Base-by-base conservation (phyloP, 2,329 filamentous ascomycete genomes). In the Tolypocladium pustulatum region DNA sequence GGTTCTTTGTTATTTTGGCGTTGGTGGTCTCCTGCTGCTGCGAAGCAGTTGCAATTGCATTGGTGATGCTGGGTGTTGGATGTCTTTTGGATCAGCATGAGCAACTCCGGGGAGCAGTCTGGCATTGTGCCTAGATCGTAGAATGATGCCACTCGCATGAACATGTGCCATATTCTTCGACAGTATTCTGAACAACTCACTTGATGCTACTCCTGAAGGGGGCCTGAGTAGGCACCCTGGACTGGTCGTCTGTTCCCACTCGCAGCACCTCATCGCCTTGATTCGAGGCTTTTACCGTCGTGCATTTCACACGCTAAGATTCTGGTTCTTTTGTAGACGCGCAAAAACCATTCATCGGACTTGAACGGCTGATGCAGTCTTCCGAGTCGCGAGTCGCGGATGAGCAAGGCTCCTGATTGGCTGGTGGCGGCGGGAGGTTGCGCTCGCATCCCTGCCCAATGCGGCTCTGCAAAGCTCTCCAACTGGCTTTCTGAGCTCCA, bases 1-100 rank as follows among this genome's bases (percentile, higher is more conserved):
- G 20, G 20, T 22, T 32, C n/a, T 51, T 34, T 34, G n/a, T 57
- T 54, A 34, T 37, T 54, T 46, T 32, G 61, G 61, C 61, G 61
- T 63, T 63, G 56, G 56, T 52, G 34, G 56, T 49, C 17, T 30
- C 6, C 4, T 55, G 30, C 40, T 46, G 38, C 46, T 52, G 49
- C 9, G 27, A 22, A 34, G 49, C 49, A 53, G n/a, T 36, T 22
- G 49, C 32, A n/a, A 22, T 36, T 36, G 49, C 49, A 53, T 52
- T 30, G 49, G 22, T 8, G 49, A 52, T 53, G 49, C 17, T 22
- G 30, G 49, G 49, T 34, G 49, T 53, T 36, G 30, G 49, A 52
- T 34, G 10, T 52, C 17, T 34, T 34, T 34, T 52, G 17, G 27
- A 32, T 34, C 49, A 52, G 30, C 49, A 52, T 52, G 30, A 52